These are phyloP conservation scores for Nissolia schottii DNA, from an alignment of 306 rosid species.

Conservation along the genomic window DNA sequence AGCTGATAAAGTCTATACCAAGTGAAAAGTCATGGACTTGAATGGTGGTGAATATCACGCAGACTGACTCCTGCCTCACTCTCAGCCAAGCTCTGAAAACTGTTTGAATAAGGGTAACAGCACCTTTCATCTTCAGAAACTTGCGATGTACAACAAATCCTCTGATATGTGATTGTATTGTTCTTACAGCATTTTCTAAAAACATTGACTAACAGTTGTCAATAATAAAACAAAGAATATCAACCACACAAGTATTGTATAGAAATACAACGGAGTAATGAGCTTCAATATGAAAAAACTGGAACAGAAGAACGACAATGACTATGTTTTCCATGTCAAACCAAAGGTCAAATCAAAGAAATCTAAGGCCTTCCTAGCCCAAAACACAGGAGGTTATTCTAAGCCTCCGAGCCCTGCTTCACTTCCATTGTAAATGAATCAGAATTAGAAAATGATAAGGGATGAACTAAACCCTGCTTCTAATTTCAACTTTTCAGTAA, in stretches of 20 bases:
- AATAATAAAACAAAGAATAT: conserved; percentile 5
- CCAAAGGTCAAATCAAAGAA: neutral
- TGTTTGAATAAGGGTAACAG: conserved; percentile 52
- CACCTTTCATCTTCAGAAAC: conserved; percentile 41
- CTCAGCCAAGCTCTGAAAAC: conserved; percentile 64
- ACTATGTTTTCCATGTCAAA: neutral
- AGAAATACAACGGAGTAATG: neutral
- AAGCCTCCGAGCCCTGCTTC: neutral
- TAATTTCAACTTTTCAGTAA: conserved; percentile 13
- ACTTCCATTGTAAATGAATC: neutral
- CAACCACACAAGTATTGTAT: neutral
- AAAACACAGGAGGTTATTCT: neutral
- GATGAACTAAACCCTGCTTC: neutral
- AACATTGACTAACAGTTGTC: conserved; percentile 12
- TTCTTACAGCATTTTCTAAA: conserved; percentile 62
- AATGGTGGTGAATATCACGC: conserved; percentile 20
- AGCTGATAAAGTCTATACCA: conserved; percentile 37
- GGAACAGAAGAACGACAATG: neutral
- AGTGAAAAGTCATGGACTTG: conserved; percentile 21
- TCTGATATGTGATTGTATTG: conserved; percentile 54
- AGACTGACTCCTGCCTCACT: conserved; percentile 37
- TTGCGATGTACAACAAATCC: conserved; percentile 39
- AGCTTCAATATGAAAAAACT: neutral
- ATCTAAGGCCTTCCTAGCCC: neutral
- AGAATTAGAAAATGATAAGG: neutral